These are phyloP conservation scores for Talaromyces rugulosus DNA, from an alignment of 2,329 filamentous ascomycete species.

Conservation along the genomic window DNA sequence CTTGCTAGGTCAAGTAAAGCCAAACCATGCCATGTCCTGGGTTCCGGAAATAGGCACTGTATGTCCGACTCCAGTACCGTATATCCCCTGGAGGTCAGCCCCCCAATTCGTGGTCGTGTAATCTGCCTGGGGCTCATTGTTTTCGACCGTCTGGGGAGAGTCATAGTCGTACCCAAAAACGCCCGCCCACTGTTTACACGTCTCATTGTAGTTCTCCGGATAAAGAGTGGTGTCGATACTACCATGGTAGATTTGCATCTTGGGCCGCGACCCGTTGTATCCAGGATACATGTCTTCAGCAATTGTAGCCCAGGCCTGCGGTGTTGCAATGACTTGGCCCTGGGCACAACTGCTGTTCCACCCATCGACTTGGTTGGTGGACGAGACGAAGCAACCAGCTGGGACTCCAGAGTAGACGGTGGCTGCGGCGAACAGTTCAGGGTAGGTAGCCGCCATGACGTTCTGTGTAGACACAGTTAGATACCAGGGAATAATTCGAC, in stretches of 20 bases:
- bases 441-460: slow-evolving; percentile 8
- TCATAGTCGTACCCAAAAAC: slow-evolving; percentile 16
- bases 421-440: slow-evolving; percentile 7
- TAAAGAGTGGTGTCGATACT: slow-evolving; percentile 4
- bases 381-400: slow-evolving; percentile 7
- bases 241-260: slow-evolving; percentile 9
- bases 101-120: slow-evolving; percentile 23
- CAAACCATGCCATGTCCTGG: slow-evolving; percentile 23
- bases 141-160: slow-evolving; percentile 13
- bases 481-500: not conserved
- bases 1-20: slow-evolving; percentile 14
- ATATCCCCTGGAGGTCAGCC: slow-evolving; percentile 19
- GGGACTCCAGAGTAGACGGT: slow-evolving; percentile 7
- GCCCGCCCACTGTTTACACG: slow-evolving; percentile 5
- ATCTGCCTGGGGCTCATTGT: slow-evolving; percentile 15
- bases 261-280: slow-evolving; percentile 3
- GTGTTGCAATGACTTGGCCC: slow-evolving; percentile 36
- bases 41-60: slow-evolving; percentile 18
- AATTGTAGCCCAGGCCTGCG: slow-evolving; percentile 21
- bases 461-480: not conserved
- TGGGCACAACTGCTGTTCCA: slow-evolving; percentile 20
- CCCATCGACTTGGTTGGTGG: slow-evolving; percentile 13
- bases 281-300: slow-evolving; percentile 6
- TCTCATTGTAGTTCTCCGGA: not conserved
- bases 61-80: slow-evolving; percentile 20